Conservation (phyloP, 495 filamentous ascomycete species). For the Amorphotheca resinae region DNA sequence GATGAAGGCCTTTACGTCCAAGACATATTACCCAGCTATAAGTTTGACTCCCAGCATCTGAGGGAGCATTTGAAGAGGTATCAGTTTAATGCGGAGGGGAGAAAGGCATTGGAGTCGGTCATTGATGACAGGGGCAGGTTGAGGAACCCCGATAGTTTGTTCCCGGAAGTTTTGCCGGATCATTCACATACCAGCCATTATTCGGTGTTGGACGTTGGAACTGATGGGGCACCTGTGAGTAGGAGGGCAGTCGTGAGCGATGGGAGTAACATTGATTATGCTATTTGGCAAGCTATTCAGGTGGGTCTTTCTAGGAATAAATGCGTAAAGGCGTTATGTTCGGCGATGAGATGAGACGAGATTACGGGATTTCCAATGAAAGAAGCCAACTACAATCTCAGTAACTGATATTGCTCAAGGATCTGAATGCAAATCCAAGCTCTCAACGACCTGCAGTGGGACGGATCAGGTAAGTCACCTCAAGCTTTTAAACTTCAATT, state of each 20-base stretch:
- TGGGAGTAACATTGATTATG: constrained; percentile 18
- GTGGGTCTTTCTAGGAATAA: constrained; percentile 1
- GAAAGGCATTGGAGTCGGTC: constrained; percentile 25
- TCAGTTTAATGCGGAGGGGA: constrained; percentile 22
- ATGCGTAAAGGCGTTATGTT: too few species aligned
- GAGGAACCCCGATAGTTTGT: constrained; percentile 22
- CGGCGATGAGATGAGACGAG: too few species aligned
- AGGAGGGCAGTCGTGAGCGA: constrained; percentile 22
- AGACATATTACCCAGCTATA: constrained; percentile 15
- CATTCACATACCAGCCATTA: constrained; percentile 33
- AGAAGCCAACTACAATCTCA: not conserved
- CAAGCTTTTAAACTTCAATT: not conserved
- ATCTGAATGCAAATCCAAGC: constrained; percentile 30
- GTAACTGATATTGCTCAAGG: constrained; percentile 2
- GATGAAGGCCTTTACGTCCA: constrained; percentile 24
- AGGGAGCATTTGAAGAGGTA: constrained; percentile 26
- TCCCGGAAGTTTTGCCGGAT: constrained; percentile 23
- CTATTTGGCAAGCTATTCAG: constrained; percentile 11
- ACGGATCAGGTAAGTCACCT: constrained; percentile 33
- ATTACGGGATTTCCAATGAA: too few species aligned
- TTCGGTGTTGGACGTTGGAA: constrained; percentile 37
- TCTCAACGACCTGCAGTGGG: constrained; percentile 30
- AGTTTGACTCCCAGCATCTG: constrained; percentile 25
- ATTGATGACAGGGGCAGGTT: constrained; percentile 25
- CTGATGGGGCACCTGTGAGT: constrained; percentile 25